These are phyloP conservation scores for Debaryomycetaceae sp. DNA, from an alignment of 1,139 yeast species.

Conservation along the genomic window DNA sequence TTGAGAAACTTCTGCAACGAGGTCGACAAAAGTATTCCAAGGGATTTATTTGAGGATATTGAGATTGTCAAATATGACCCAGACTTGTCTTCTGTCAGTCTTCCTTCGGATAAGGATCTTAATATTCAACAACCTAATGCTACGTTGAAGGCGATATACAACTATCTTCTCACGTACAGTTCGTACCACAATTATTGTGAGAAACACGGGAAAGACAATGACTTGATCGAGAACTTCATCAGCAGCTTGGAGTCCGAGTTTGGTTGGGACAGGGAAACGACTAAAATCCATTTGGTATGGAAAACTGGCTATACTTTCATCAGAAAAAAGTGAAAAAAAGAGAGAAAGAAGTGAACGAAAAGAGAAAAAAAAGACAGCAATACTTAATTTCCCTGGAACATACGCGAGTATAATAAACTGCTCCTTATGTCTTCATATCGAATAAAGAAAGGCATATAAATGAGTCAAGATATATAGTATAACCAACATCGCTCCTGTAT, in stretches of 20 bases:
- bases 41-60: slow-evolving; percentile 24
- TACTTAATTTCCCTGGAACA: neutral
- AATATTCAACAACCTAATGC: slow-evolving; percentile 20
- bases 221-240: slow-evolving; percentile 20
- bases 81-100: slow-evolving; percentile 10
- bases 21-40: slow-evolving; percentile 33
- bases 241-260: slow-evolving; percentile 23
- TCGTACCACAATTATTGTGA: slow-evolving; percentile 33
- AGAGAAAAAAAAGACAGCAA: neutral
- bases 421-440: neutral
- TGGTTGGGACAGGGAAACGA: slow-evolving; percentile 29
- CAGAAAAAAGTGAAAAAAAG: slow-evolving; percentile 16
- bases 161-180: slow-evolving; percentile 38
- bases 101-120: slow-evolving; percentile 21
- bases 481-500: too few relatives aligned
- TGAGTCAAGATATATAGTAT: too few relatives aligned
- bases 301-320: slow-evolving; percentile 40
- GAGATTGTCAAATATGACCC: slow-evolving; percentile 25
- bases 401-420: neutral
- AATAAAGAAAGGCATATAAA: neutral
- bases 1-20: slow-evolving; percentile 25
- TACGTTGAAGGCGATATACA: slow-evolving; percentile 21
- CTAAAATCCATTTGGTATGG: slow-evolving; percentile 35
- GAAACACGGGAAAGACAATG: slow-evolving; percentile 23
- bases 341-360: neutral